Evolutionary conservation across 2,329 filamentous ascomycete genomes (phyloP).

Genomic region (Ceratocystis diversiconidia): DNA sequence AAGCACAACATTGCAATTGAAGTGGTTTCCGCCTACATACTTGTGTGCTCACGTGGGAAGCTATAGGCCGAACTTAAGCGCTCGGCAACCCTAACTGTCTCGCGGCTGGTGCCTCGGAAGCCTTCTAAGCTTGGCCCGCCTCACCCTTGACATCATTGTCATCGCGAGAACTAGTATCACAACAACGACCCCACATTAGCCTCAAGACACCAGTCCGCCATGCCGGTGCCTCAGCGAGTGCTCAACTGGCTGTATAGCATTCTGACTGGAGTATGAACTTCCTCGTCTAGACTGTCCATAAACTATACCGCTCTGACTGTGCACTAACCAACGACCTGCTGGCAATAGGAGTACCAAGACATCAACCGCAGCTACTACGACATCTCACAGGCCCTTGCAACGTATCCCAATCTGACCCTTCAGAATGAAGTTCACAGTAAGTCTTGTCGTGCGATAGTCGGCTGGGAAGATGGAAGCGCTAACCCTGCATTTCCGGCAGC

Average conservation of each 20-base stretch:
- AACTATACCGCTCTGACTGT: background rate
- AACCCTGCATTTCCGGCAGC: constrained; percentile 38
- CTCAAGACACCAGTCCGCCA: constrained; percentile 24
- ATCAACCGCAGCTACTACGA: constrained; percentile 88
- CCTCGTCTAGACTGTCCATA: too few species aligned
- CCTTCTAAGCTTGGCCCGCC: background rate
- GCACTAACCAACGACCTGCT: background rate
- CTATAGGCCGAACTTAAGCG: background rate
- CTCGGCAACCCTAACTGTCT: background rate
- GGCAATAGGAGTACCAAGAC: constrained; percentile 70
- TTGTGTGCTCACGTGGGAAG: background rate
- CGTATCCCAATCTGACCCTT: constrained; percentile 66
- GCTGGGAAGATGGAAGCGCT: background rate
- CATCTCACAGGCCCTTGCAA: constrained; percentile 65
- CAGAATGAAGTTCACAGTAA: constrained; percentile 91
- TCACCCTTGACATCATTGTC: background rate
- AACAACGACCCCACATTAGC: background rate
- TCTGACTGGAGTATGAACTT: constrained; percentile 51
- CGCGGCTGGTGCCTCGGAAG: background rate
- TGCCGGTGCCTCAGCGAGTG: constrained; percentile 74
- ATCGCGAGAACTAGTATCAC: background rate
- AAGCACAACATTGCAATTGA: background rate
- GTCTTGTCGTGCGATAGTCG: constrained; percentile 22
- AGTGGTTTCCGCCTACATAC: background rate
- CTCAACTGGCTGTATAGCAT: constrained; percentile 94